Evolutionary conservation across 139 green algal species (phyloP).

Genomic region (Asterochloris erici): DNA sequence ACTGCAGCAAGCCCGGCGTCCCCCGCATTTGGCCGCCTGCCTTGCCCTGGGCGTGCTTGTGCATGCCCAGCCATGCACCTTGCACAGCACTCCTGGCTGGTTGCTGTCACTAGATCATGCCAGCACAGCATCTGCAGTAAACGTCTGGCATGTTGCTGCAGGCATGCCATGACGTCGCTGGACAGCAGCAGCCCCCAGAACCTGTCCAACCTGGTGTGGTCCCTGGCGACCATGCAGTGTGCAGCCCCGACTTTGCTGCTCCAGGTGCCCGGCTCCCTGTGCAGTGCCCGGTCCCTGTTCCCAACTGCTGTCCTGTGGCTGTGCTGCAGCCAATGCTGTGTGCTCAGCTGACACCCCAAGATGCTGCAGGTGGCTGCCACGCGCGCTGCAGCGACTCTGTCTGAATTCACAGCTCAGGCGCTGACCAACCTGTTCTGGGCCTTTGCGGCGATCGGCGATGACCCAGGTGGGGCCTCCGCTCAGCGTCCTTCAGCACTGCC

Average conservation of each 20-base stretch:
- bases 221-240: slow-evolving; percentile 12
- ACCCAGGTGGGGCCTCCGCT: slow-evolving; percentile 1
- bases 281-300: not conserved
- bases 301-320: not conserved
- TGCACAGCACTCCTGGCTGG: too few species aligned
- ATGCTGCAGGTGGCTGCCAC: slow-evolving; percentile 7
- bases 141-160: not conserved
- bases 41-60: too few species aligned
- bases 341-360: not conserved
- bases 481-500: too few species aligned
- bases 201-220: slow-evolving; percentile 13
- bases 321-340: not conserved
- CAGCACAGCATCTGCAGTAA: too few species aligned
- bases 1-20: slow-evolving; percentile 5
- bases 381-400: slow-evolving; percentile 1
- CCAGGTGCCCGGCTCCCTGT: not conserved
- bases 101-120: too few species aligned
- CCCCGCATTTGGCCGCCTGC: too few species aligned
- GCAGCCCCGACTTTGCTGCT: not conserved
- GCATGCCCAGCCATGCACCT: too few species aligned
- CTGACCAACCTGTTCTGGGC: slow-evolving; percentile 33
- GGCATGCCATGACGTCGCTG: slow-evolving; percentile 4
- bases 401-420: slow-evolving; percentile 20
- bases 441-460: slow-evolving; percentile 49
- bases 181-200: slow-evolving; percentile 10